Evolutionary conservation across 805 yeast species (phyloP), one percentile per base, ranked within the genome.

Genomic region (Spathaspora hagerdaliae): DNA sequence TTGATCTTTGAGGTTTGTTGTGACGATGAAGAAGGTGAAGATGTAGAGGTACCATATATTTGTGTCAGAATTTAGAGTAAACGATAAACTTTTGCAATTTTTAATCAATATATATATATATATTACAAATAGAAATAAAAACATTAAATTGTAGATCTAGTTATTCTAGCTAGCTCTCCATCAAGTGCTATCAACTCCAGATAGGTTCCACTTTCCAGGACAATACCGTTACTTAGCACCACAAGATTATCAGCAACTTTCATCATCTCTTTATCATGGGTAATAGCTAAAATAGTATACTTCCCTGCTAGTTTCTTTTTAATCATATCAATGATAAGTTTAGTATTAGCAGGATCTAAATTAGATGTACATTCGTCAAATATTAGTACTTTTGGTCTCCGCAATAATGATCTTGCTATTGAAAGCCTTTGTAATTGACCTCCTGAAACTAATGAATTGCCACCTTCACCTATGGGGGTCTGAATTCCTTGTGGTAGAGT

Each of bases 311-410:
- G 56, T 12, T 67, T 61, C 1, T 57, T 53, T 10, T 54, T 43
- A 0, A 92, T 67, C 47, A 87, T 52, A 1, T 72, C 56, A 12
- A 73, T 66, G n/a, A 94, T 75, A 1, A 60, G 57, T 7, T 57
- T 53, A 0, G 85, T 62, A 51, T 83, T 85, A 14, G 71, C 76
- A 0, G 83, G 71, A 59, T 94, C 99, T 41, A 94, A 68, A 0
- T 96, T 86, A 0, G 97, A 83, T 0, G 98, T 90, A 54, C 91
- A 84, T 60, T 94, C 99, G 63, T 94, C 99, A 41, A 94, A 63
- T 6, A 94, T 72, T n/a, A 82, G 70, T 8, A 82, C 52, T 29
- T 69, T 67, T 0, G 97, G 94, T 15, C 74, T 69, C 33, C 91
- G 65, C 5, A 91, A 47, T 3, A 94, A 51, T 0, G 96, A 94